A percentile compares a stretch with the other conserved stretches of the same genome.
phyloP scores from a whole-genome alignment of 1,284 basidiomycete genomes.

The Cystobasidium slooffiae region DNA sequence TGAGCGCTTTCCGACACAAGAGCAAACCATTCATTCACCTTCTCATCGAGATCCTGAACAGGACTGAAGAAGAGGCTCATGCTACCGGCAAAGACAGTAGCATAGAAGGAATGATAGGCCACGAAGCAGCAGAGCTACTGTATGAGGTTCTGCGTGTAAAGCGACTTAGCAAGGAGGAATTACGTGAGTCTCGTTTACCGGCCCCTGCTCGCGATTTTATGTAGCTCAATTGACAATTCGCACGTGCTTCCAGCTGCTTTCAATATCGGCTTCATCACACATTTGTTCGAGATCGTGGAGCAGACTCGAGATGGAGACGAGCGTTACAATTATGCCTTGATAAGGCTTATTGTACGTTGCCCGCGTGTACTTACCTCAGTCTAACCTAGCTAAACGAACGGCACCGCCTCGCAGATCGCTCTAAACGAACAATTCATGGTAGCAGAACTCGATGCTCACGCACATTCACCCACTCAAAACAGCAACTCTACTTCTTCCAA shows the following conservation, averaged over 20 bases:
- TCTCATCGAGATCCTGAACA: constrained; percentile 64
- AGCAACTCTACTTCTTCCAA: neutral
- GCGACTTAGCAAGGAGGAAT: constrained; percentile 73
- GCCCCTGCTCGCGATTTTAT: neutral
- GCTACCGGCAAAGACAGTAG: constrained; percentile 25
- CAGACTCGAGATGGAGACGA: constrained; percentile 89
- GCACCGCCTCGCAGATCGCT: constrained; percentile 66
- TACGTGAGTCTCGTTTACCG: constrained; percentile 63
- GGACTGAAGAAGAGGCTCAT: constrained; percentile 55
- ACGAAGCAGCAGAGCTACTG: constrained; percentile 68
- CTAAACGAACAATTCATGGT: constrained; percentile 99
- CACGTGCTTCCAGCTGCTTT: constrained; percentile 66
- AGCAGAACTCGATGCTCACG: constrained; percentile 57
- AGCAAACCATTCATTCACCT: constrained; percentile 81
- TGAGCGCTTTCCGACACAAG: constrained; percentile 76
- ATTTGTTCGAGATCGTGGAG: constrained; percentile 92
- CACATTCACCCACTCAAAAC: constrained; percentile 8
- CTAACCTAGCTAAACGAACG: constrained; percentile 22
- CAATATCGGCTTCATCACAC: constrained; percentile 80
- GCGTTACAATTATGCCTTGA: constrained; percentile 87
- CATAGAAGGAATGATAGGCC: constrained; percentile 40
- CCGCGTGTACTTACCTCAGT: constrained; percentile 18
- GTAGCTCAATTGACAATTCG: too few relatives aligned
- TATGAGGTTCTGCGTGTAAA: constrained; percentile 92
- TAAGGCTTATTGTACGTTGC: constrained; percentile 79